A percentile compares a stretch with the other conserved stretches of the same genome.
Evolutionary conservation across 352 stramenopile species (phyloP).

Genomic region (Globisporangium perplexum): DNA sequence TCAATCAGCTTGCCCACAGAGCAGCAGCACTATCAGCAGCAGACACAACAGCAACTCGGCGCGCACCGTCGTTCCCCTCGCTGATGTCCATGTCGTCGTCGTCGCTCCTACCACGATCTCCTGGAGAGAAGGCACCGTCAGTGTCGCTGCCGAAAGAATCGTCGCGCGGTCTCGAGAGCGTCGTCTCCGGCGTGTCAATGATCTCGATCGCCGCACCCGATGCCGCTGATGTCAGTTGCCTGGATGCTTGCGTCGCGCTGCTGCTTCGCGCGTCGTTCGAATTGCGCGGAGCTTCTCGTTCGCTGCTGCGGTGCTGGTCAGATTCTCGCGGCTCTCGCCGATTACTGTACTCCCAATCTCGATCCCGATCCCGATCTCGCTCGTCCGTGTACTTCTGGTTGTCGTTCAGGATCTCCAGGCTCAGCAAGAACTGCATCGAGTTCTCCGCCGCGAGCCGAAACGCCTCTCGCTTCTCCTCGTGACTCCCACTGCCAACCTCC

Average conservation of each 20-base stretch:
- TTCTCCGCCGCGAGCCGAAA: conserved; percentile 36
- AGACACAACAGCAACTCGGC: neutral
- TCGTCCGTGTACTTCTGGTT: conserved; percentile 1
- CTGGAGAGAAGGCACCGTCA: conserved; percentile 7
- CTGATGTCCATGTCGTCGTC: conserved; percentile 19
- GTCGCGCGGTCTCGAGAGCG: conserved; percentile 3
- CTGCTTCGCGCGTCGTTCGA: no score
- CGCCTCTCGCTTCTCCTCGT: conserved; percentile 42
- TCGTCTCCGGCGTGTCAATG: conserved; percentile 5
- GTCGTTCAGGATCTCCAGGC: conserved; percentile 14
- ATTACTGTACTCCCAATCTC: conserved; percentile 1
- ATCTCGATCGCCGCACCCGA: conserved; percentile 1
- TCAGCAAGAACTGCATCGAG: conserved; percentile 38
- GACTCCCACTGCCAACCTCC: conserved; percentile 62
- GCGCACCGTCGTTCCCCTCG: conserved; percentile 8
- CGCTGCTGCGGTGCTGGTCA: neutral
- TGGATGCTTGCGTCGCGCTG: no score
- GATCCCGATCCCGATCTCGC: no score
- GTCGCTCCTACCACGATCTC: conserved; percentile 8
- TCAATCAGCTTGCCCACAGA: no score
- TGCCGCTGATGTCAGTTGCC: neutral
- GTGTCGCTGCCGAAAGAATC: conserved; percentile 6
- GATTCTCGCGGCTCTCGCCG: neutral
- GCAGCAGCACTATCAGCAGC: no score
- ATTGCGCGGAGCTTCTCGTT: no score